These are phyloP conservation scores for Dacryopinax spathularia DNA, from an alignment of 768 basidiomycete species.

Conservation along the genomic window DNA sequence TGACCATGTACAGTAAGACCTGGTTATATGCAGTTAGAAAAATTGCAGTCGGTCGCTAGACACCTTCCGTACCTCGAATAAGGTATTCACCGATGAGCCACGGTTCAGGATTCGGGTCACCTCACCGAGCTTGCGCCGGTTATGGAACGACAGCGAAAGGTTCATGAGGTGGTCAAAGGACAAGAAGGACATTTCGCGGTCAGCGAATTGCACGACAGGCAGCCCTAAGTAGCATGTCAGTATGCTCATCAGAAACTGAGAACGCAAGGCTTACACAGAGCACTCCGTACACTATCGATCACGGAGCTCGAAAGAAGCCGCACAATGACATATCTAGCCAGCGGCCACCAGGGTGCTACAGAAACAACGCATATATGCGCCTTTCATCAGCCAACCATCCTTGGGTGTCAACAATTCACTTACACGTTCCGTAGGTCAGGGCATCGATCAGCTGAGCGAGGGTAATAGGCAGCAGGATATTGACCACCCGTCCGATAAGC, in stretches of 20 bases:
- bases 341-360: conserved; percentile 43
- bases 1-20: conserved; percentile 68
- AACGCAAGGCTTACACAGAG: conserved; percentile 11
- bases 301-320: conserved; percentile 52
- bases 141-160: conserved; percentile 73
- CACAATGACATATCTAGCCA: conserved; percentile 53
- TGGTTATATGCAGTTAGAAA: conserved; percentile 24
- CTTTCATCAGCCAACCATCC: neutral
- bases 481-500: conserved; percentile 60
- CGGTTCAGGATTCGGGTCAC: conserved; percentile 68
- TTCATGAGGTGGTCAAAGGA: conserved; percentile 80
- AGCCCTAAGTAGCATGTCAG: conserved; percentile 31
- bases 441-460: conserved; percentile 46
- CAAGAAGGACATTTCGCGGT: conserved; percentile 73
- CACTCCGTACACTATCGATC: conserved; percentile 16
- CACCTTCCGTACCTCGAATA: conserved; percentile 48
- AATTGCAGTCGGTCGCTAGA: neutral
- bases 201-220: conserved; percentile 80
- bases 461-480: conserved; percentile 52
- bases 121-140: conserved; percentile 71
- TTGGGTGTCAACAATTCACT: neutral
- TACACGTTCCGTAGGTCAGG: conserved; percentile 7
- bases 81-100: conserved; percentile 74
- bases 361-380: neutral
- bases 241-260: conserved; percentile 13